Percentiles rank a stretch among this genome's conserved stretches.
Evolutionary conservation across 371 early-diverging fungal species (phyloP).

Genomic region (Rhizomucor miehei): DNA sequence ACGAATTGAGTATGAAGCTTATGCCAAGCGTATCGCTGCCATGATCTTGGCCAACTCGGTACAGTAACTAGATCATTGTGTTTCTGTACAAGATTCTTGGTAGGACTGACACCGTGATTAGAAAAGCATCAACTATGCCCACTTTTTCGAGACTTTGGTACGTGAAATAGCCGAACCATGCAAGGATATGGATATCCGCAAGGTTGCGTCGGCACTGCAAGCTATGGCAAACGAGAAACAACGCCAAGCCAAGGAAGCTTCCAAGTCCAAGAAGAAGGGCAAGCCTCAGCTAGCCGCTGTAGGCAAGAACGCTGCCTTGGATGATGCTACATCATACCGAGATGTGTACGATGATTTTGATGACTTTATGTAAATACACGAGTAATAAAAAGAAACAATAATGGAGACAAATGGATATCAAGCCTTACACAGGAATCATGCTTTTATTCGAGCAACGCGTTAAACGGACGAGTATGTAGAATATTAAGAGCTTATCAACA

Average conservation of each 20-base stretch:
- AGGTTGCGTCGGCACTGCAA: constrained; percentile 71
- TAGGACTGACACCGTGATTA: constrained; percentile 28
- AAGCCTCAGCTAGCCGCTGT: constrained; percentile 57
- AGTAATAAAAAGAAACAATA: constrained; percentile 11
- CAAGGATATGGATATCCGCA: constrained; percentile 81
- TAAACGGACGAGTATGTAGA: too few species aligned
- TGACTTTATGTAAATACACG: constrained; percentile 72
- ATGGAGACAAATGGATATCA: constrained; percentile 1
- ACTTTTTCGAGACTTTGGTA: constrained; percentile 77
- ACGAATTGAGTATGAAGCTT: constrained; percentile 81
- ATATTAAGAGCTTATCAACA: too few species aligned
- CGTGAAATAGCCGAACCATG: constrained; percentile 77
- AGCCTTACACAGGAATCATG: too few species aligned
- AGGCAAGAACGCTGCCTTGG: constrained; percentile 43
- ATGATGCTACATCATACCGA: constrained; percentile 34
- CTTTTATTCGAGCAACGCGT: too few species aligned
- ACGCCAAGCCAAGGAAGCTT: constrained; percentile 67
- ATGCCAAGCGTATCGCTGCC: constrained; percentile 64
- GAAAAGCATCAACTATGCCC: constrained; percentile 50
- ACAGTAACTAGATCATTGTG: constrained; percentile 10
- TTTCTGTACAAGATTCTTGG: too few species aligned
- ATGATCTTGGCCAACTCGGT: constrained; percentile 73
- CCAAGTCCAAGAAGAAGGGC: constrained; percentile 69
- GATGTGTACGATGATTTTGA: constrained; percentile 70
- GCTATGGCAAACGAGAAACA: constrained; percentile 91